These are phyloP conservation scores for Aspergillus quadrilineatus DNA, from an alignment of 2,329 filamentous ascomycete species.

Conservation along the genomic window DNA sequence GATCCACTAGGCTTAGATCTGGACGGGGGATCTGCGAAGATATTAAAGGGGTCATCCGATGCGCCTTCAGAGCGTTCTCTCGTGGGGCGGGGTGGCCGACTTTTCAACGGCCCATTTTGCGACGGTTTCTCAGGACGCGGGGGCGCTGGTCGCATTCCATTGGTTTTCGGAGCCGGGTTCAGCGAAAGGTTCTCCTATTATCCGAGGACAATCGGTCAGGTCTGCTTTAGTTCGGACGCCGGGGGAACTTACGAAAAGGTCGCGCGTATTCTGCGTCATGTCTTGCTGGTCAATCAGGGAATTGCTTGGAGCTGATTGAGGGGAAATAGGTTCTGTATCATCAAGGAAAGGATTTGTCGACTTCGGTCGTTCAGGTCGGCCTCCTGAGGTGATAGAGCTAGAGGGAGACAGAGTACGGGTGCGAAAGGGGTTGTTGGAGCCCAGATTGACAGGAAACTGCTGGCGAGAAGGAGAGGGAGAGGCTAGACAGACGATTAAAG, in stretches of 20 bases:
- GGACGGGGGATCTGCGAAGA: constrained; percentile 47
- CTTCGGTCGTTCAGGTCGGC: constrained; percentile 47
- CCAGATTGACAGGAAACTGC: constrained; percentile 34
- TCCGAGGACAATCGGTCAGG: background rate
- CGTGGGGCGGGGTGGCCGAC: constrained; percentile 25
- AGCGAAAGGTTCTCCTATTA: constrained; percentile 42
- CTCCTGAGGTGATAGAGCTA: constrained; percentile 28
- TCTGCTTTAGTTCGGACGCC: background rate
- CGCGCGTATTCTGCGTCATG: constrained; percentile 51
- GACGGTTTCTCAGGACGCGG: constrained; percentile 35
- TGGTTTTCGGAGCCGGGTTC: constrained; percentile 34
- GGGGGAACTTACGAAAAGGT: constrained; percentile 58
- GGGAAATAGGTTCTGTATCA: constrained; percentile 40
- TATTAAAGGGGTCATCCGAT: constrained; percentile 43
- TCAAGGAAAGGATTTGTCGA: constrained; percentile 65
- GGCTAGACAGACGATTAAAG: constrained; percentile 10
- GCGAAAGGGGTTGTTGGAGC: constrained; percentile 53
- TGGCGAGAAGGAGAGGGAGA: constrained; percentile 31
- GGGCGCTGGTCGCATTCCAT: constrained; percentile 37
- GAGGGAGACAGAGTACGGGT: constrained; percentile 46
- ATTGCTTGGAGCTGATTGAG: constrained; percentile 35
- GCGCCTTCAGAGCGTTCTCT: constrained; percentile 27
- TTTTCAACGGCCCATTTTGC: constrained; percentile 24
- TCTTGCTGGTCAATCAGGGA: constrained; percentile 39
- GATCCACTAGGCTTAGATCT: constrained; percentile 24